Base-by-base conservation (phyloP, 208 protist genomes). In the Acanthamoeba castellanii region DNA sequence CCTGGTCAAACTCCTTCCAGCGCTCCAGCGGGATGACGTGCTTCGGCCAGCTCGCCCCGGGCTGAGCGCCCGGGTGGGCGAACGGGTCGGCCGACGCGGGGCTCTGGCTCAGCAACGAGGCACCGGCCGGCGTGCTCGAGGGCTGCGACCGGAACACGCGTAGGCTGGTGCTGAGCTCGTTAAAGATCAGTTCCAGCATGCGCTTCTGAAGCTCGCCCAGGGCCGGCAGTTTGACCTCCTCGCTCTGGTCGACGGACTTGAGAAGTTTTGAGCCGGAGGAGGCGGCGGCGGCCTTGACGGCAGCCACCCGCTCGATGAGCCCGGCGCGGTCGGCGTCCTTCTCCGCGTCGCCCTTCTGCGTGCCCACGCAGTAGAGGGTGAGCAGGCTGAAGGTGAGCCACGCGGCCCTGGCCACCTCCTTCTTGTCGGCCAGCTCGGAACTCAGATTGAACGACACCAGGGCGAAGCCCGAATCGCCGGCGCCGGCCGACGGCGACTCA, bases 91-190 rank as follows among this genome's bases (percentile, higher is more conserved):
- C 6, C 50, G n/a, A 3, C 45, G 27, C 84, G 8, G 84, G 25
- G 27, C 3, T n/a, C n/a, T 18, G 9, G 50, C 18, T 70, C 14
- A 3, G 7, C 30, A 0, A 11, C 66, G 18, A 20, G 25, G 22
- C 18, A 37, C 6, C 7, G 25, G 18, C 11, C 7, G 18, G 20
- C 9, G 8, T 9, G 20, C 25, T 9, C 37, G 68, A 27, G 30
- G 68, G 68, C 25, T 92, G 87, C 2, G 34, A 25, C 13, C 66
- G 32, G 42, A 92, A 92, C 45, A 92, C 42, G 57, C 87, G 57
- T 3, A 92, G 66, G 52, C 66, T 50, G 32, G 57, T 74, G 59
- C 61, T 92, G 42, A 92, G 87, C 87, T 92, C 87, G 66, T 92
- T 78, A 8, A 92, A 74, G 37, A 92, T 32, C 3, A 85, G 66